phyloP scores from a whole-genome alignment of 768 basidiomycete species.

The Suillus discolor region DNA sequence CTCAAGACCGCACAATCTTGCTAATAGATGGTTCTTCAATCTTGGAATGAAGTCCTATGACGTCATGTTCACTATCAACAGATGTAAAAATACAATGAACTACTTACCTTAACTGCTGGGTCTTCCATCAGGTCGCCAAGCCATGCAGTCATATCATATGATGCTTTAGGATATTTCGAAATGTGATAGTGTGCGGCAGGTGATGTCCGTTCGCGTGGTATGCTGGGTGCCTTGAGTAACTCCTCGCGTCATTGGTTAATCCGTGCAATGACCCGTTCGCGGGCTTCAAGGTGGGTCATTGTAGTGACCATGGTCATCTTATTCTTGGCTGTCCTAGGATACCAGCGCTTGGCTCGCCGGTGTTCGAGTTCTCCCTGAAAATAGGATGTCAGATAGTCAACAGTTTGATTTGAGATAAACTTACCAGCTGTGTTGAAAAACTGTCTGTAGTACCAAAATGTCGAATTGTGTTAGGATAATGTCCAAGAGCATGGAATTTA shows the following conservation, averaged over 20 bases:
- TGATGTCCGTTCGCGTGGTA: conserved; percentile 10
- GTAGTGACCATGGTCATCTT: conserved; percentile 17
- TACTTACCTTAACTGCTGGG: too few relatives aligned
- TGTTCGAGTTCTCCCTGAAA: conserved; percentile 44
- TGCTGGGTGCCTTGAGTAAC: conserved; percentile 1
- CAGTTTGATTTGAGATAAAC: background rate
- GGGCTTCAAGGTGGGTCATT: background rate
- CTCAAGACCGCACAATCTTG: too few relatives aligned
- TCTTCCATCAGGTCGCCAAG: background rate
- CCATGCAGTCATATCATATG: conserved; percentile 19
- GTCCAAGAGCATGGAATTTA: conserved; percentile 17
- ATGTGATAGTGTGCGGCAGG: conserved; percentile 32
- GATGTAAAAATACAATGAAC: too few relatives aligned
- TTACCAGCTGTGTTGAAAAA: conserved; percentile 39
- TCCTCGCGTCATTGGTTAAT: background rate
- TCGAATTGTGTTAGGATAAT: conserved; percentile 3
- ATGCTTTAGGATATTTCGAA: conserved; percentile 32
- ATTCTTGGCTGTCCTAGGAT: conserved; percentile 38
- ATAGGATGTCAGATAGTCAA: background rate
- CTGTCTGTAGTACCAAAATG: conserved; percentile 36
- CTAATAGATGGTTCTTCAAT: too few relatives aligned
- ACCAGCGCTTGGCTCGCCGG: conserved; percentile 36
- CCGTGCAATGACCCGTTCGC: conserved; percentile 12
- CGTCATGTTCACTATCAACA: too few relatives aligned
- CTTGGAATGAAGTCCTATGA: too few relatives aligned